Evolutionary conservation across 257 asterid species (phyloP), one percentile per base, ranked within the genome.

Genomic region (Solanum bukasovii): DNA sequence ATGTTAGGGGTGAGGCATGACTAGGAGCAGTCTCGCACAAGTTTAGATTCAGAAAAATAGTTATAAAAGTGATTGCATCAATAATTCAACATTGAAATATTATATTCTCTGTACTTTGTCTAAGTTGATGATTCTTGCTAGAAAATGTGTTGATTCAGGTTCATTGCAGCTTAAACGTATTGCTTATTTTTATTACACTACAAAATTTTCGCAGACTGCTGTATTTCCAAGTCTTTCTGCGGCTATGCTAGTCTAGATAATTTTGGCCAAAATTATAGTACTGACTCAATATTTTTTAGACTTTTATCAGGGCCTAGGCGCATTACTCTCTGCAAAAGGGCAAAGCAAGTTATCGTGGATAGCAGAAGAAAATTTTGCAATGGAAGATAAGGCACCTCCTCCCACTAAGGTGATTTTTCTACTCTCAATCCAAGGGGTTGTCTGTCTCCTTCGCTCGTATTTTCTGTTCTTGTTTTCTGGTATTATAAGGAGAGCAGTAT

Each of bases 311-410:
- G 98, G 94, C 82, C 88, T 91, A 86, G 96, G 96, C 79, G 91
- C 95, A 68, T 88, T 97, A 92, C 98, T 96, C 56, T 88, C 93
- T 59, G 93, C 91, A 89, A 94, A 92, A 92, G 98, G 99, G 72
- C 93, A 94, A 89, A 92, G 93, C 88, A 89, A 94, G 42, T 90
- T 93, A 37, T 94, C 98, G 23, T 92, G 96, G 96, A 91, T 93
- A 82, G 83, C 90, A 9, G 98, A 95, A 91, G 95, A 96, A 85
- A 87, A 87, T 90, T 97, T 96, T 46, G 97, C 93, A 65, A 84
- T 94, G 88, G 98, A 94, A 77, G 94, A 91, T 81, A 90, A 92
- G 89, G 89, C 92, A 68, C 90, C 94, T 92, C 65, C 91, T 78
- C 87, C 88, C 83, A 65, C 85, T 67, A 95, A 96, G 98, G 99